A percentile compares a stretch with the other conserved stretches of the same genome.
Evolutionary conservation across 768 basidiomycete genomes (phyloP).

Genomic region (Paxillus ammoniavirescens): DNA sequence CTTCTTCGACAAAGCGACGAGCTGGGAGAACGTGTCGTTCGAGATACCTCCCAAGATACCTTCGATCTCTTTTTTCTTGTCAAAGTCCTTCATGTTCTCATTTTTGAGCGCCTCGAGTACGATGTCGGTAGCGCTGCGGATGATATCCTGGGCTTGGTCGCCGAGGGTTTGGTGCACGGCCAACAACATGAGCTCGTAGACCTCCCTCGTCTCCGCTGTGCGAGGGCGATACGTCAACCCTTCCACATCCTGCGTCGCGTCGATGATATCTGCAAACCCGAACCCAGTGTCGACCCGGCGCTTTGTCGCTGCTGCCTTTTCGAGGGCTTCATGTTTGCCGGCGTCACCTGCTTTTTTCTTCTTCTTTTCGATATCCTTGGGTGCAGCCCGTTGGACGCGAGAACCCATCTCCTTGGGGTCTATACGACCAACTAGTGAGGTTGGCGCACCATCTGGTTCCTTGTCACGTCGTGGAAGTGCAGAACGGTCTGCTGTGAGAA

Average conservation of each 20-base stretch:
- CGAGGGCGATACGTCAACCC: conserved; percentile 91
- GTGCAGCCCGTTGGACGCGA: conserved; percentile 74
- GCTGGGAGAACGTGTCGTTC: conserved; percentile 76
- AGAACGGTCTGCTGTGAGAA: conserved; percentile 87
- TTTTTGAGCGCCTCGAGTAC: conserved; percentile 87
- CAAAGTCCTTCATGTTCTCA: conserved; percentile 90
- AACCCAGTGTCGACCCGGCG: conserved; percentile 64
- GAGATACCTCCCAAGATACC: conserved; percentile 62
- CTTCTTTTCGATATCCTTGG: conserved; percentile 91
- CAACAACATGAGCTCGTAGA: conserved; percentile 88
- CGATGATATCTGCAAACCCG: conserved; percentile 89
- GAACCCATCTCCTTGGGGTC: conserved; percentile 93
- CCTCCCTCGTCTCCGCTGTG: conserved; percentile 91
- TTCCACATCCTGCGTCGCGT: conserved; percentile 91
- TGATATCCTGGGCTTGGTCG: conserved; percentile 94
- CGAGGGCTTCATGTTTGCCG: conserved; percentile 48
- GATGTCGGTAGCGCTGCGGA: conserved; percentile 92
- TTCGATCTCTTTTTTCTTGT: conserved; percentile 94
- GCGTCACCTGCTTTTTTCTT: conserved; percentile 76
- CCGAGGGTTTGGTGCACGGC: conserved; percentile 81
- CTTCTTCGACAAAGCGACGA: conserved; percentile 87
- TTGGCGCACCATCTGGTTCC: conserved; percentile 96
- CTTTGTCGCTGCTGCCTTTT: conserved; percentile 53
- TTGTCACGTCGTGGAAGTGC: conserved; percentile 83
- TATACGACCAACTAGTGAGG: conserved; percentile 88